Evolutionary conservation across 805 yeast species (phyloP).

Genomic region (Blastobotrys robertii): DNA sequence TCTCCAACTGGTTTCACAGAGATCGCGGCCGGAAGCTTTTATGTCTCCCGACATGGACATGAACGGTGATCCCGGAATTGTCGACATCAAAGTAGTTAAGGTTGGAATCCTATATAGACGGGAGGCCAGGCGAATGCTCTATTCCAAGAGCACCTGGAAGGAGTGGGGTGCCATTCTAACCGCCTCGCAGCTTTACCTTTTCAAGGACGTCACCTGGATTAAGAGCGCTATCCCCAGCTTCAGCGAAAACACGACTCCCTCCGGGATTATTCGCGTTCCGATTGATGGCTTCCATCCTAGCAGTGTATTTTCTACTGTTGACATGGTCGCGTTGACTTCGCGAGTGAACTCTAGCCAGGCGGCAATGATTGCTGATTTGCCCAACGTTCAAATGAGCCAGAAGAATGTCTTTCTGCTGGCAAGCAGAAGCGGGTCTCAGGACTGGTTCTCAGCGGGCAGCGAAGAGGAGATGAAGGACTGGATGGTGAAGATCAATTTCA

Average conservation of each 20-base stretch:
- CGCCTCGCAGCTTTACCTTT: slow-evolving; percentile 31
- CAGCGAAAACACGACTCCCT: not conserved
- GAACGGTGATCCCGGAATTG: slow-evolving; percentile 28
- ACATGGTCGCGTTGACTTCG: slow-evolving; percentile 31
- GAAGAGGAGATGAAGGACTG: slow-evolving; percentile 46
- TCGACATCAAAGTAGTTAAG: slow-evolving; percentile 30
- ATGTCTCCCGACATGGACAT: slow-evolving; percentile 17
- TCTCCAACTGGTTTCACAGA: slow-evolving; percentile 29
- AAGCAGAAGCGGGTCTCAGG: slow-evolving; percentile 24
- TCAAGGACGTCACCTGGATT: slow-evolving; percentile 31
- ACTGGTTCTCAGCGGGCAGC: slow-evolving; percentile 34
- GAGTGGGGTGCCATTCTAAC: slow-evolving; percentile 36
- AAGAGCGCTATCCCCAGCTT: slow-evolving; percentile 8
- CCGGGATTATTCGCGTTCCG: slow-evolving; percentile 23
- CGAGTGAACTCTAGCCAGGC: slow-evolving; percentile 8
- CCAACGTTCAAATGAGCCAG: slow-evolving; percentile 1
- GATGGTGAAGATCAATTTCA: slow-evolving; percentile 46
- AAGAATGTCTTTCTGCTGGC: slow-evolving; percentile 24
- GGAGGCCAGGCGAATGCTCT: slow-evolving; percentile 26
- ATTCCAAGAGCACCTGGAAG: slow-evolving; percentile 26
- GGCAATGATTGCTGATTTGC: slow-evolving; percentile 9
- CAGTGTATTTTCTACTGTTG: slow-evolving; percentile 28
- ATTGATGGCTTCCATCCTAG: slow-evolving; percentile 31
- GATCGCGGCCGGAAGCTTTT: slow-evolving; percentile 31
- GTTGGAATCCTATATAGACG: slow-evolving; percentile 29